These are phyloP conservation scores for Dryas drummondii DNA, from an alignment of 306 rosid genomes.

Conservation along the genomic window DNA sequence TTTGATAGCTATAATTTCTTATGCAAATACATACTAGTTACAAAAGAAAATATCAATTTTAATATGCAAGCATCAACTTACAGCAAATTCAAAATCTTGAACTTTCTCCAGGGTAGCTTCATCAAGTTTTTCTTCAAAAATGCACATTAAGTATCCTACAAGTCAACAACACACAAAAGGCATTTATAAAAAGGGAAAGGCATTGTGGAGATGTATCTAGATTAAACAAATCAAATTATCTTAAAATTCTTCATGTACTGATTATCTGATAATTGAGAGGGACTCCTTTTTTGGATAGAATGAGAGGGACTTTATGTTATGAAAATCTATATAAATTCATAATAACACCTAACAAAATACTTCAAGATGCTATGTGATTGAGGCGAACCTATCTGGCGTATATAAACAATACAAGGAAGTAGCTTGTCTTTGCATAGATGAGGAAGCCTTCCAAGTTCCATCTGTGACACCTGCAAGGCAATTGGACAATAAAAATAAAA, in stretches of 20 bases:
- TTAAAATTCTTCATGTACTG: neutral
- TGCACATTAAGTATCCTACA: slow-evolving; percentile 87
- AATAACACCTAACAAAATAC: neutral
- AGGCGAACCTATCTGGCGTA: slow-evolving; percentile 85
- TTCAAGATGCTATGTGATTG: slow-evolving; percentile 12
- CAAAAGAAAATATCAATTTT: slow-evolving; percentile 10
- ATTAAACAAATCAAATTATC: neutral
- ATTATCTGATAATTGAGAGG: neutral
- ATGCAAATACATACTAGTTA: slow-evolving; percentile 17
- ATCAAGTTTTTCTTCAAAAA: slow-evolving; percentile 73
- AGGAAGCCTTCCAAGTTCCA: slow-evolving; percentile 74
- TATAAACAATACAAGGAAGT: slow-evolving; percentile 74
- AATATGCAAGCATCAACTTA: slow-evolving; percentile 43
- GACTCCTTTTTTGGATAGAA: neutral
- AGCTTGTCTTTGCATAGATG: slow-evolving; percentile 51
- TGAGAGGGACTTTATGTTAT: neutral
- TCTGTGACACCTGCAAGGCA: slow-evolving; percentile 62
- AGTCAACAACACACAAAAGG: slow-evolving; percentile 21
- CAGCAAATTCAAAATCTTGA: slow-evolving; percentile 74
- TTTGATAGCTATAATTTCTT: slow-evolving; percentile 35
- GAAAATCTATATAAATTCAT: neutral
- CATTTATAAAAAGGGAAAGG: neutral
- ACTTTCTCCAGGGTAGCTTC: slow-evolving; percentile 61
- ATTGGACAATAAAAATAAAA: slow-evolving; percentile 22
- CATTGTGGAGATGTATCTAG: neutral